A percentile compares a stretch with the other conserved stretches of the same genome.
Conservation (phyloP, 768 basidiomycete genomes). For the Leccinum longicurvipes region DNA sequence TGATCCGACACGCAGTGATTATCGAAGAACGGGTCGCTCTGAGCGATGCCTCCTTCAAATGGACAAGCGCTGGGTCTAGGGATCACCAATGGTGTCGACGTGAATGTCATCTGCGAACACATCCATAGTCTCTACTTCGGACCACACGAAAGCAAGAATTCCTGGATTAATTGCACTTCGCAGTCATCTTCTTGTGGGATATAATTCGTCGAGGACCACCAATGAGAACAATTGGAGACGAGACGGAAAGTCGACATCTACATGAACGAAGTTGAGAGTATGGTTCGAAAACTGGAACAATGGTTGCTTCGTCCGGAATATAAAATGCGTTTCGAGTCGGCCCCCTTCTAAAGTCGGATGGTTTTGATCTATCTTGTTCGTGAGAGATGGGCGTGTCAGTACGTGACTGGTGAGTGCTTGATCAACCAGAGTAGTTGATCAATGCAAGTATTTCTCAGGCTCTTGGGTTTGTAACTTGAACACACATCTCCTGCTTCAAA, state of each 20-base stretch:
- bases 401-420: not conserved
- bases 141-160: conserved; percentile 70
- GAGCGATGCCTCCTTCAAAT: conserved; percentile 86
- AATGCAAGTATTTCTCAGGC: not conserved
- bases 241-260: not conserved
- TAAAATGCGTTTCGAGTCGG: not conserved
- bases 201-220: not conserved
- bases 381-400: not conserved
- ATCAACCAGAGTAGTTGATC: too few species aligned
- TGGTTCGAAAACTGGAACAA: not conserved
- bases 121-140: conserved; percentile 98
- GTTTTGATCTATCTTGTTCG: not conserved
- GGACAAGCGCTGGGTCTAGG: conserved; percentile 89
- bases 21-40: conserved; percentile 87
- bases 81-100: conserved; percentile 77
- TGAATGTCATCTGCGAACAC: conserved; percentile 93
- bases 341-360: not conserved
- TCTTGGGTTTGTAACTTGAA: not conserved
- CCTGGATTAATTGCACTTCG: not conserved
- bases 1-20: too few species aligned
- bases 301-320: not conserved
- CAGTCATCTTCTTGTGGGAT: too few species aligned
- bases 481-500: too few species aligned
- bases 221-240: not conserved
- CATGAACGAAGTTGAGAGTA: not conserved